A percentile compares a stretch with the other conserved stretches of the same genome.
Conservation (phyloP, 768 basidiomycete genomes). For the Megacollybia marginata region DNA sequence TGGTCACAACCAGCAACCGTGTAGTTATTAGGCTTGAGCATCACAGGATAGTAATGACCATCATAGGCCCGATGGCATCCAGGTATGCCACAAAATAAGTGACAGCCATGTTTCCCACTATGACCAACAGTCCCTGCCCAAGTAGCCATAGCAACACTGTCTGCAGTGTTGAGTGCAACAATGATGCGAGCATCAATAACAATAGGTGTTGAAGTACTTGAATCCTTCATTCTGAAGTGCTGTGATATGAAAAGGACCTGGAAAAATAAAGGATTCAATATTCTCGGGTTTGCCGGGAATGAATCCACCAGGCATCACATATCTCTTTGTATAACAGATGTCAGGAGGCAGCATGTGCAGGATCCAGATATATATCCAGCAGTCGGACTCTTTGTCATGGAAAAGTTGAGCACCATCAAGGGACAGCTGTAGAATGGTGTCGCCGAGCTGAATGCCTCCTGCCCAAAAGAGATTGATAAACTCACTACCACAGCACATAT, state of each 20-base stretch:
- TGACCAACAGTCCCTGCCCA: slow-evolving; percentile 21
- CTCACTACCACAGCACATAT: slow-evolving; percentile 19
- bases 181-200: slow-evolving; percentile 12
- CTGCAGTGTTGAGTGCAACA: slow-evolving; percentile 19
- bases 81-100: slow-evolving; percentile 20
- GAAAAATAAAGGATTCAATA: slow-evolving; percentile 26
- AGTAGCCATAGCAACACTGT: slow-evolving; percentile 19
- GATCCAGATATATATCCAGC: too few relatives aligned
- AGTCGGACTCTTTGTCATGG: too few relatives aligned
- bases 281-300: slow-evolving; percentile 31
- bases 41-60: slow-evolving; percentile 30
- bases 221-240: too few relatives aligned
- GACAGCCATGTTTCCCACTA: too few relatives aligned
- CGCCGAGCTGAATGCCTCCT: slow-evolving; percentile 15
- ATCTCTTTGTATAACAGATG: slow-evolving; percentile 21
- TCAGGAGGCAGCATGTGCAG: slow-evolving; percentile 21
- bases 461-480: too few relatives aligned
- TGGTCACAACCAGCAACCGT: slow-evolving; percentile 13
- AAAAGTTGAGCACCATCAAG: slow-evolving; percentile 34
- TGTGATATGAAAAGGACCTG: slow-evolving; percentile 25
- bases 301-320: too few relatives aligned
- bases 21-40: slow-evolving; percentile 20
- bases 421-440: slow-evolving; percentile 24
- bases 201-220: slow-evolving; percentile 18
- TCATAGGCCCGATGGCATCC: slow-evolving; percentile 20